Percentiles rank a stretch among this genome's conserved stretches.
phyloP scores from a whole-genome alignment of 2,329 filamentous ascomycete genomes.

The Epichloe festucae region DNA sequence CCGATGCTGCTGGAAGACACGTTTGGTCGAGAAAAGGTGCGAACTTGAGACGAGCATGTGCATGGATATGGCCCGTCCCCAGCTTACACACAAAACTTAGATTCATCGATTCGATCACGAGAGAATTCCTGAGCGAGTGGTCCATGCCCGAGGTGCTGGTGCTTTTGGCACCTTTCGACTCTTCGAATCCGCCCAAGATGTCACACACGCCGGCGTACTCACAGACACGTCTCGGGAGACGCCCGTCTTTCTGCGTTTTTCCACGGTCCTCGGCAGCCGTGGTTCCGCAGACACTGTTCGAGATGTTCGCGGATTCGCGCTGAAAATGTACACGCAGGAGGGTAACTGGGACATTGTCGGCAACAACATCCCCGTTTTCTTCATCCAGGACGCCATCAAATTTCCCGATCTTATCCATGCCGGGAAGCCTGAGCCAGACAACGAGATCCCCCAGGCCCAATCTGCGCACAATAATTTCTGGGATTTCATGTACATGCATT shows the following conservation, averaged over 20 bases:
- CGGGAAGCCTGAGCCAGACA: conserved; percentile 42
- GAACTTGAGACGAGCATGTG: conserved; percentile 1
- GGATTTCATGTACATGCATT: conserved; percentile 53
- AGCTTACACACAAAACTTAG: conserved; percentile 21
- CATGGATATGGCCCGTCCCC: too few species aligned
- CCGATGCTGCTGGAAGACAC: conserved; percentile 58
- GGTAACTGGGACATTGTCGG: conserved; percentile 8
- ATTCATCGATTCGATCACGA: conserved; percentile 61
- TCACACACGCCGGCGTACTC: conserved; percentile 53
- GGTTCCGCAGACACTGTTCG: conserved; percentile 71
- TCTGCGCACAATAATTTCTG: conserved; percentile 64
- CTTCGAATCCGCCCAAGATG: conserved; percentile 51
- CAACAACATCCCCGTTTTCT: conserved; percentile 8
- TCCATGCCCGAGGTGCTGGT: conserved; percentile 57
- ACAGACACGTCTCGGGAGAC: conserved; percentile 39
- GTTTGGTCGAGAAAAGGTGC: conserved; percentile 50
- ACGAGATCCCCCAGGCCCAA: conserved; percentile 54
- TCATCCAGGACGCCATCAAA: conserved; percentile 57
- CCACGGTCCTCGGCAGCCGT: conserved; percentile 61
- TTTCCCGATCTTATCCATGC: conserved; percentile 54
- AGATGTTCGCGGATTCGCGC: conserved; percentile 70
- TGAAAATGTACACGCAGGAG: conserved; percentile 51
- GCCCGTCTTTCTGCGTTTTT: conserved; percentile 44
- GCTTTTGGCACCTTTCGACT: conserved; percentile 60
- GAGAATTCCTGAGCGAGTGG: conserved; percentile 43